Evolutionary conservation across 108 stramenopile species (phyloP).

Genomic region (Chaetoceros muelleri): DNA sequence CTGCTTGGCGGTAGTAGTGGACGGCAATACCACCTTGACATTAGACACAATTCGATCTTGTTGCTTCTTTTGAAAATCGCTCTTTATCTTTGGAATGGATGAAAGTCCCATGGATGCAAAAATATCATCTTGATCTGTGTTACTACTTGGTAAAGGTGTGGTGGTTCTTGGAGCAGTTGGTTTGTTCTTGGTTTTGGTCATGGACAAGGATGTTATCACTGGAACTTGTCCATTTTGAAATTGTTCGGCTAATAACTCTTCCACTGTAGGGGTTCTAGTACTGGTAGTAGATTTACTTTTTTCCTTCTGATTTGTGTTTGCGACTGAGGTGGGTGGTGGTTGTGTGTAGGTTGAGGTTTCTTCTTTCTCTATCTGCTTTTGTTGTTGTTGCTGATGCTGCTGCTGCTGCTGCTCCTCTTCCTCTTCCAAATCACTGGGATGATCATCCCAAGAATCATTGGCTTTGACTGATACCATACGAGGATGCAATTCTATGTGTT

Average conservation of each 20-base stretch:
- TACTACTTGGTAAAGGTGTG: background rate
- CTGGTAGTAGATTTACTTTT: background rate
- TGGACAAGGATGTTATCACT: background rate
- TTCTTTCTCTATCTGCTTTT: no score
- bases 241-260: background rate
- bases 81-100: conserved; percentile 20
- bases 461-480: no score
- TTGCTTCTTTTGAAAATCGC: conserved; percentile 1
- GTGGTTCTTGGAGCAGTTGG: background rate
- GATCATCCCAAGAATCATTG: background rate
- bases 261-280: background rate
- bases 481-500: no score
- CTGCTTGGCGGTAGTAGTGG: conserved; percentile 7
- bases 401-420: background rate
- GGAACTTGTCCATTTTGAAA: background rate
- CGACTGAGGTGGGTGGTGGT: background rate
- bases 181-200: background rate
- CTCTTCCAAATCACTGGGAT: background rate
- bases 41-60: background rate
- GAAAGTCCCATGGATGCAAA: conserved; percentile 48
- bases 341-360: no score
- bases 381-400: background rate
- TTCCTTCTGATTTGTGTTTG: background rate
- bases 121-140: conserved; percentile 24
- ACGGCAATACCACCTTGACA: conserved; percentile 1